Base-by-base conservation (phyloP, 306 rosid genomes). In the Vachellia collinsii region DNA sequence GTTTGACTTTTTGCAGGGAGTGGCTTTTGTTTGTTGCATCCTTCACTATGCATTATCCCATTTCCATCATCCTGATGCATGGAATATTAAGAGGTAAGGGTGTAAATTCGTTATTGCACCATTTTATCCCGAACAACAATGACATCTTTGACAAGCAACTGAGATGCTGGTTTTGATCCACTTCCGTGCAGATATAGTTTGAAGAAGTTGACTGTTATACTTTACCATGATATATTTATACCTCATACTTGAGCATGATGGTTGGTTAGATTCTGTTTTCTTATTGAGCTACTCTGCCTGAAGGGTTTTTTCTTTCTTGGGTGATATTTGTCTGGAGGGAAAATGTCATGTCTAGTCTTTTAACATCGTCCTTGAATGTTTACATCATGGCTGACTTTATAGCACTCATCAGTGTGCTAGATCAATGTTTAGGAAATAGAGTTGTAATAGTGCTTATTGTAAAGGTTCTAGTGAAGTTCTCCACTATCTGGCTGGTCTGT, bases 21-120 rank as follows among this genome's bases (percentile, higher is more conserved):
- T 93, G 67, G 97, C 97, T 54, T 90, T 91, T 78, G 79, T 90
- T 78, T 93, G 93, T 86, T 93, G 94, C 86, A 81, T 87, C 75
- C 72, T 88, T 73, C 90, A 90, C 81, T 86, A 88, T 76, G 90
- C 88, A 69, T 81, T 91, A 75, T 89, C 94, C 68, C 87, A 83
- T 74, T 79, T 91, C 85, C 89, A 44, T 70, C 91, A 87, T 74
- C 89, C 91, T 77, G 88, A 84, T 25, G 85, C 88, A 14, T 86
- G 91, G 90, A 91, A 83, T 85, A 69, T 74, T 67, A 87, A 90
- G 86, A 95, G 98, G 99, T 93, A 83, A 86, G 88, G 87, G 42
- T 77, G 73, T 77, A 78, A 79, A 61, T 81, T 61, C 39, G 0
- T 50, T 39, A 80, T 37, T 17, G 48, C 36, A 72, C 68, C 54